Base-by-base conservation (phyloP, 768 basidiomycete genomes). In the Auriscalpium vulgare region DNA sequence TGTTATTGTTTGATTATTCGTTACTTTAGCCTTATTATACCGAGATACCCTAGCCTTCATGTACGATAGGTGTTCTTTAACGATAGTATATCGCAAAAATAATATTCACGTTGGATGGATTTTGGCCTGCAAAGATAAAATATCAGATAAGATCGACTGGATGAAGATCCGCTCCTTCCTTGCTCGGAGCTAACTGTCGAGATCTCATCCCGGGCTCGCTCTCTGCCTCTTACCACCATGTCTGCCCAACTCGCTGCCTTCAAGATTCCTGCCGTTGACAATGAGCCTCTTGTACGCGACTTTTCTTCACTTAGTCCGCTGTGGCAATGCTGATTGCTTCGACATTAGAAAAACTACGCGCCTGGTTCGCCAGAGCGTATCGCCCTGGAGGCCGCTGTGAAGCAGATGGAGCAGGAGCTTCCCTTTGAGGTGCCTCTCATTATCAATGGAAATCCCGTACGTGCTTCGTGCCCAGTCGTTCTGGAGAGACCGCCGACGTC, bases 361-460 rank as follows among this genome's bases (percentile, higher is more conserved):
- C 80, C 82, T 17, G 91, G 87, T 53, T 88, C 92, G 0, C 66
- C 78, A 8, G 95, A 98, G 69, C 83, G 95, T 49, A 71, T 71
- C 29, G 85, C 74, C 2, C 75, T 98, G 54, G 74, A 86, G 64
- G 85, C 79, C 23, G 87, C 91, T 16, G 67, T 98, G 62, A 66
- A 72, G 8, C 77, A 91, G 76, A 89, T 97, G 88, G 79, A 91
- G 69, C 78, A 84, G 58, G 75, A 86, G 63, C 75, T 89, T 8
- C 94, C 95, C 2, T 93, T 93, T 69, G 88, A 97, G 65, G 89
- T 99, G 1, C 97, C 95, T 8, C 91, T 90, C 66, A 78, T 98
- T 60, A 81, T 98, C 60, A 90, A 97, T 63, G 97, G 97, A 53
- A 84, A 88, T 72, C 78, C 81, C 62, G 92, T 91, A 59, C 56